Conservation (phyloP, 441 rosid species). For the Isatis lusitanica region DNA sequence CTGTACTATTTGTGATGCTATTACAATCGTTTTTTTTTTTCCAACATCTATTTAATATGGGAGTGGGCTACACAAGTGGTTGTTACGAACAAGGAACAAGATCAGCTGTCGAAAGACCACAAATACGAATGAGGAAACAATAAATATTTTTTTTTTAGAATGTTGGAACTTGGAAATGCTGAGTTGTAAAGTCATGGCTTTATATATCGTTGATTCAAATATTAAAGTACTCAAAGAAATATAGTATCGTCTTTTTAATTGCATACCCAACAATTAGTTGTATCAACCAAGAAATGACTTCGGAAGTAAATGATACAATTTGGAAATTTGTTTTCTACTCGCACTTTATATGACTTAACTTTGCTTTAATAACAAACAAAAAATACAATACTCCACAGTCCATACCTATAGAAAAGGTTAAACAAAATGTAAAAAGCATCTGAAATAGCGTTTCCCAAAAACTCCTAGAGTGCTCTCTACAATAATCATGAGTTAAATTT, state of each 20-base stretch:
- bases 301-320: slow-evolving; percentile 19
- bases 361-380: slow-evolving; percentile 10
- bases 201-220: slow-evolving; percentile 15
- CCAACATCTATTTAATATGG: slow-evolving; percentile 7
- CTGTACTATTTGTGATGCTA: not conserved
- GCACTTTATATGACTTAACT: slow-evolving; percentile 9
- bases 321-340: slow-evolving; percentile 4
- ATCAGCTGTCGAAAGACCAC: slow-evolving; percentile 28
- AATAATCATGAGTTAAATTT: slow-evolving; percentile 6
- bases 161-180: slow-evolving; percentile 36
- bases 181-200: slow-evolving; percentile 39
- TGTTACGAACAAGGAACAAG: slow-evolving; percentile 30
- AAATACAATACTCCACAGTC: not conserved
- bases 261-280: slow-evolving; percentile 20
- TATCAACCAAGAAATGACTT: slow-evolving; percentile 13
- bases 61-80: slow-evolving; percentile 36
- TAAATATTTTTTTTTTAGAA: slow-evolving; percentile 4
- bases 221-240: slow-evolving; percentile 28
- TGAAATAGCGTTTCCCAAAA: slow-evolving; percentile 16
- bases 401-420: not conserved
- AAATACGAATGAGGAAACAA: slow-evolving; percentile 7
- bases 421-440: not conserved
- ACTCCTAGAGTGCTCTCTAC: not conserved
- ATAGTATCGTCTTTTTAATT: slow-evolving; percentile 12
- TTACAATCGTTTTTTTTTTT: not conserved